A percentile compares a stretch with the other conserved stretches of the same genome.
Evolutionary conservation across 306 rosid species (phyloP).

Genomic region (Albizia julibrissin): DNA sequence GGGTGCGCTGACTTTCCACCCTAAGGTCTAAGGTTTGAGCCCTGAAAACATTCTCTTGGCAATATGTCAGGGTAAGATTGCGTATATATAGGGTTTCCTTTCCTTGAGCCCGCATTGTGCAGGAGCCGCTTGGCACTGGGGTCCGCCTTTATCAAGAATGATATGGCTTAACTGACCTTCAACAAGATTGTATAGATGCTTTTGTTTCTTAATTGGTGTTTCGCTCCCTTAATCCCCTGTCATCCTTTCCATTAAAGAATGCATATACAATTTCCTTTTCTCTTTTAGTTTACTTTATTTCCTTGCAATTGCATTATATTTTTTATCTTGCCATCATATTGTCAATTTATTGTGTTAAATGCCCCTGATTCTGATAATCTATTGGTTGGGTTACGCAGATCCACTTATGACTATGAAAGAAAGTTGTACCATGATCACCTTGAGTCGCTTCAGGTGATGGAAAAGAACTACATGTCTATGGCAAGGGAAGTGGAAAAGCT

Average conservation of each 20-base stretch:
- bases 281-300: background rate
- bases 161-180: background rate
- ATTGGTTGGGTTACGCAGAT: conserved; percentile 63
- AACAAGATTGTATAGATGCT: background rate
- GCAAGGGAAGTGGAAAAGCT: conserved; percentile 95
- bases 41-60: no score
- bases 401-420: conserved; percentile 84
- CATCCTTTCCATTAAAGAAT: background rate
- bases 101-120: no score
- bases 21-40: no score
- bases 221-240: background rate
- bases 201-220: background rate
- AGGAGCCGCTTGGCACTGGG: no score
- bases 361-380: conserved; percentile 34
- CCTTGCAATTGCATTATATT: background rate
- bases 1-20: no score
- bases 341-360: conserved; percentile 17
- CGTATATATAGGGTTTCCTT: no score
- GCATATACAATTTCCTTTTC: background rate
- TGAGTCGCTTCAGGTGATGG: conserved; percentile 95
- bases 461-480: conserved; percentile 88
- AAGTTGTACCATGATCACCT: conserved; percentile 90
- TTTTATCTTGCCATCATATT: conserved; percentile 11
- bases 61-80: no score
- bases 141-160: background rate